Evolutionary conservation across 768 basidiomycete species (phyloP), one percentile per base, ranked within the genome.

Genomic region (Lactifluus piperatus): DNA sequence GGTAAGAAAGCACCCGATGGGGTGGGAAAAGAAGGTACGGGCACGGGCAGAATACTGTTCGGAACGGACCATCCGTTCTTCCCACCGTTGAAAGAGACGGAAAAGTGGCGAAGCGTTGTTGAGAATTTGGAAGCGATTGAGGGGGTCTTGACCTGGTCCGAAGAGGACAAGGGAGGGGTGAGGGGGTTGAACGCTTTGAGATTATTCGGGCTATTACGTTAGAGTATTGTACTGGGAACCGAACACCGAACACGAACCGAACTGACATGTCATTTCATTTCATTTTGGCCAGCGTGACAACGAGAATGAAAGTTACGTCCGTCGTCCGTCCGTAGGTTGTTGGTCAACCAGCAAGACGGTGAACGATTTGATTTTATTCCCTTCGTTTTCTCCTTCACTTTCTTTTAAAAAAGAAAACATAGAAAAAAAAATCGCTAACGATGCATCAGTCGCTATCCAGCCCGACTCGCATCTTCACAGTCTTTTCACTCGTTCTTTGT

Each of bases 61-160:
- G 91, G 91, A 22, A 92, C 91, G 30, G 91, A 93, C 68, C 88
- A 93, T 69, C 91, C 90, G 0, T 93, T 93, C 77, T 94, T 94
- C 74, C 92, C 91, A 16, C 92, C 91, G 2, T 77, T 93, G 39
- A 72, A 75, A 60, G 72, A 74, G 48, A 78, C 75, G 45, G 81
- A 83, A 59, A 90, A 83, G 68, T 94, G 92, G 92, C 79, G 74
- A 71, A 91, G 88, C 67, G 91, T 92, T 3, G 81, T 88, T 29
- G 89, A 91, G 64, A 94, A 93, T 71, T 68, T 93, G 56, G 82
- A 86, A 55, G 91, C 91, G 2, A 91, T 94, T 58, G 77, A 82
- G 45, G 74, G 70, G 4, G 85, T 87, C 9, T 71, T 77, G 47
- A 81, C 81, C 9, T 89, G 89, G 79, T 73, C 70, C 22, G 72